Evolutionary conservation across 2,329 filamentous ascomycete species (phyloP).

Genomic region (Nemania bipapillata): DNA sequence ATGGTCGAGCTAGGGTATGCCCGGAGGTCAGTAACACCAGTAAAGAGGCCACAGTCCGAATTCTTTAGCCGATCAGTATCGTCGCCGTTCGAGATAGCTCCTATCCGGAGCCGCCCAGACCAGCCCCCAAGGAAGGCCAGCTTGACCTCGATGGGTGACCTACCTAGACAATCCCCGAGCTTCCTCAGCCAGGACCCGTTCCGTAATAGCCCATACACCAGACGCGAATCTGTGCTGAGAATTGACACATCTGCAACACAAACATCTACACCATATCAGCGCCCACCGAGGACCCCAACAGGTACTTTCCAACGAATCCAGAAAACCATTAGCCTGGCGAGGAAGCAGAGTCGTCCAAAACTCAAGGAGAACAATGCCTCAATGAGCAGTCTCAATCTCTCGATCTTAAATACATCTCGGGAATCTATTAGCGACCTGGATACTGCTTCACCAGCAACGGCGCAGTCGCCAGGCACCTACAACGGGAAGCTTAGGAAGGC

Average conservation of each 20-base stretch:
- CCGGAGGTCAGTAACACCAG: constrained; percentile 59
- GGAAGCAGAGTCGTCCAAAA: constrained; percentile 65
- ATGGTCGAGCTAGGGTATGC: constrained; percentile 62
- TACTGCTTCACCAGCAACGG: constrained; percentile 43
- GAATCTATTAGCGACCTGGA: constrained; percentile 49
- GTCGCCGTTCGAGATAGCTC: constrained; percentile 46
- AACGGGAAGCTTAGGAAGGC: constrained; percentile 60
- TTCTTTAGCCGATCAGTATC: constrained; percentile 38
- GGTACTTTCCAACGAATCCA: constrained; percentile 61
- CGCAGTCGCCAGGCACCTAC: constrained; percentile 57
- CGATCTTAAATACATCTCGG: constrained; percentile 44
- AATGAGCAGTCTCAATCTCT: constrained; percentile 45
- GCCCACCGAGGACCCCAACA: constrained; percentile 59
- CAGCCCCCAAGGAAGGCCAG: constrained; percentile 59
- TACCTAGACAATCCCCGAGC: constrained; percentile 55
- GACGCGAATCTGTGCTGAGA: constrained; percentile 45
- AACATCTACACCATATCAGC: constrained; percentile 46
- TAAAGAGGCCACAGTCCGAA: constrained; percentile 50
- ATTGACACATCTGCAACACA: constrained; percentile 44
- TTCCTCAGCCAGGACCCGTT: constrained; percentile 68
- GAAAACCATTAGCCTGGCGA: constrained; percentile 64
- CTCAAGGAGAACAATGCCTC: constrained; percentile 53
- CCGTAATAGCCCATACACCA: constrained; percentile 53
- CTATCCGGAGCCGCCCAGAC: constrained; percentile 39
- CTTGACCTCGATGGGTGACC: constrained; percentile 48